These are phyloP conservation scores for Ilyonectria robusta DNA, from an alignment of 2,329 filamentous ascomycete species.

Conservation along the genomic window DNA sequence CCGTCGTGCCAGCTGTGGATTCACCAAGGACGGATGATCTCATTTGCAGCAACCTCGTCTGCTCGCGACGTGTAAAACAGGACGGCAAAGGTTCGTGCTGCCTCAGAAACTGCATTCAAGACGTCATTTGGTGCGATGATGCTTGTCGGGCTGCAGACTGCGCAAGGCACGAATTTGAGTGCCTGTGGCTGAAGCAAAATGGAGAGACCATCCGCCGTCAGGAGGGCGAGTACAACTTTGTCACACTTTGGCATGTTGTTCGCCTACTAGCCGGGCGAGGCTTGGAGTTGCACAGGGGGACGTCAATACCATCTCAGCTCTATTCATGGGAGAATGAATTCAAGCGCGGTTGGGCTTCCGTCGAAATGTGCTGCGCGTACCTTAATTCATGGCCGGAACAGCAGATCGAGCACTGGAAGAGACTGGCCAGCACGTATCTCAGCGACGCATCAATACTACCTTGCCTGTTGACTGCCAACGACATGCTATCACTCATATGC, in stretches of 20 bases:
- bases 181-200: conserved; percentile 43
- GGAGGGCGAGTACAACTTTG: conserved; percentile 47
- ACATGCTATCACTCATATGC: conserved; percentile 45
- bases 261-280: conserved; percentile 46
- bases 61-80: conserved; percentile 39
- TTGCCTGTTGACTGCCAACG: conserved; percentile 29
- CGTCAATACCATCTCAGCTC: background rate
- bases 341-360: conserved; percentile 44
- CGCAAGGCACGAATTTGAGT: conserved; percentile 46
- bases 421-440: conserved; percentile 42
- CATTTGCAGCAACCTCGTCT: conserved; percentile 48
- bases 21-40: conserved; percentile 32
- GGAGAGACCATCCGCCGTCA: conserved; percentile 32
- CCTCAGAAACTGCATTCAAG: conserved; percentile 36
- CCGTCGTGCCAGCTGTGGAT: conserved; percentile 45
- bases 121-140: conserved; percentile 48
- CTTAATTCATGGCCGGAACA: conserved; percentile 48
- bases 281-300: conserved; percentile 32
- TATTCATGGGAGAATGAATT: conserved; percentile 37
- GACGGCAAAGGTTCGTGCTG: conserved; percentile 34
- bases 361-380: conserved; percentile 47
- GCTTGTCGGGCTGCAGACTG: conserved; percentile 40
- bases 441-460: conserved; percentile 36
- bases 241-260: conserved; percentile 49
- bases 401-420: conserved; percentile 46